phyloP scores from a whole-genome alignment of 1,284 basidiomycete genomes.

The Somion occarium region DNA sequence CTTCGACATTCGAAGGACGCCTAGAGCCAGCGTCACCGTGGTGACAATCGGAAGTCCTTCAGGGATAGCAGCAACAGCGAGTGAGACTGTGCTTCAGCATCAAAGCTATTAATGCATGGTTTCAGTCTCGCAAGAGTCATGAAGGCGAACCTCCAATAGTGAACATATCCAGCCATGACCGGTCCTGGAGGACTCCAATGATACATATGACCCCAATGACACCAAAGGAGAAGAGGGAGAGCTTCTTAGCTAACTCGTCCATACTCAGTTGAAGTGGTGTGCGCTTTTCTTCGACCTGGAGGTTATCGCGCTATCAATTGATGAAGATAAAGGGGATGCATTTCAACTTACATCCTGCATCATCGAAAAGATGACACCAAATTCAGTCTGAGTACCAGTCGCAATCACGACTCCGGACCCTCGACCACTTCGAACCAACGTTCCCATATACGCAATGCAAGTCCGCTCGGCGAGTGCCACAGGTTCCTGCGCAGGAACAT shows the following conservation, averaged over 20 bases:
- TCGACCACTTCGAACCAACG: conserved; percentile 86
- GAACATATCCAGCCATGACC: conserved; percentile 98
- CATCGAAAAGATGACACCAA: conserved; percentile 96
- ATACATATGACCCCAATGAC: conserved; percentile 93
- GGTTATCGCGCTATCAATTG: not conserved
- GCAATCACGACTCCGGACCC: conserved; percentile 89
- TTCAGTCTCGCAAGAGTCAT: no score
- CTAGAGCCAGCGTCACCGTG: conserved; percentile 93
- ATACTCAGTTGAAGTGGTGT: conserved; percentile 93
- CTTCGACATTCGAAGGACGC: conserved; percentile 91
- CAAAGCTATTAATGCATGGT: no score
- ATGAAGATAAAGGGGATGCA: not conserved
- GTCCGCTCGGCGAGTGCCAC: conserved; percentile 81
- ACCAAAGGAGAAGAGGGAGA: conserved; percentile 87
- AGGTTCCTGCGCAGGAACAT: conserved; percentile 32
- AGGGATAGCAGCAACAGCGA: conserved; percentile 96
- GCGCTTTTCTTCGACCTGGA: conserved; percentile 84
- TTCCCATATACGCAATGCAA: conserved; percentile 97
- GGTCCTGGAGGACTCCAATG: conserved; percentile 81
- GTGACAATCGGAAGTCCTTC: conserved; percentile 97
- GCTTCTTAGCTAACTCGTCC: conserved; percentile 94
- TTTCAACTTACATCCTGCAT: conserved; percentile 81
- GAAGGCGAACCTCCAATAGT: conserved; percentile 81
- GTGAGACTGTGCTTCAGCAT: conserved; percentile 63
- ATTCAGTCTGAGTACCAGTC: conserved; percentile 88